Percentiles rank a stretch among this genome's conserved stretches.
phyloP scores from a whole-genome alignment of 2,329 filamentous ascomycete genomes.

The Metarhizium rileyi region DNA sequence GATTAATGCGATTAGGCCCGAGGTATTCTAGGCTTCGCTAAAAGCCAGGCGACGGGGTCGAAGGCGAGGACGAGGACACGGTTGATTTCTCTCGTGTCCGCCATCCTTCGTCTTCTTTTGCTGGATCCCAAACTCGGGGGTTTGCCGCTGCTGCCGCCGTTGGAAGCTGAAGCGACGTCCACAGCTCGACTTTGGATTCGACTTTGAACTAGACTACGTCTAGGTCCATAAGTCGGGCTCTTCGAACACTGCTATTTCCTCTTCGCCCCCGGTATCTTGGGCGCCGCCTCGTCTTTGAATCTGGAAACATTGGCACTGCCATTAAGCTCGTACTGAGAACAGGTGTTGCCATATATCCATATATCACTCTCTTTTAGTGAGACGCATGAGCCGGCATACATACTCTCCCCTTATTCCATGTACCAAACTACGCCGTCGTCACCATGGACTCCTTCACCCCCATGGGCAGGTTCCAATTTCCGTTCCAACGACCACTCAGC shows the following conservation, averaged over 20 bases:
- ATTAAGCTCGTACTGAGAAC: too few species aligned
- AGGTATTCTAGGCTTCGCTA: background rate
- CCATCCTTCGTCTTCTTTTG: background rate
- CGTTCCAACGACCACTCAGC: conserved; percentile 54
- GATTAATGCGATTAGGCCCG: conserved; percentile 1
- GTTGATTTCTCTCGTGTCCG: background rate
- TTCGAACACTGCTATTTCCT: too few species aligned
- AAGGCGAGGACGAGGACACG: background rate
- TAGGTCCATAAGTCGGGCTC: too few species aligned
- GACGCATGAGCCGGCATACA: background rate
- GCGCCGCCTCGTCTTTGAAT: too few species aligned
- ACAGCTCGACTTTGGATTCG: too few species aligned
- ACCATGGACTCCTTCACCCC: conserved; percentile 43
- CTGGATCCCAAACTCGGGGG: background rate
- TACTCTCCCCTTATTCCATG: background rate
- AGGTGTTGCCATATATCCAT: too few species aligned
- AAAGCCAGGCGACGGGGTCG: background rate
- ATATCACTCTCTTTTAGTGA: too few species aligned
- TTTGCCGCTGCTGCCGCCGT: background rate
- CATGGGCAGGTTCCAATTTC: conserved; percentile 41
- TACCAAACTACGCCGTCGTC: background rate
- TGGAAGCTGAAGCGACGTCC: background rate
- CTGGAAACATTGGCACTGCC: too few species aligned
- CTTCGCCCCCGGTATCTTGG: too few species aligned
- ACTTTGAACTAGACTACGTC: too few species aligned